Conservation (phyloP, 306 rosid species). For the Dalbergia cultrata region DNA sequence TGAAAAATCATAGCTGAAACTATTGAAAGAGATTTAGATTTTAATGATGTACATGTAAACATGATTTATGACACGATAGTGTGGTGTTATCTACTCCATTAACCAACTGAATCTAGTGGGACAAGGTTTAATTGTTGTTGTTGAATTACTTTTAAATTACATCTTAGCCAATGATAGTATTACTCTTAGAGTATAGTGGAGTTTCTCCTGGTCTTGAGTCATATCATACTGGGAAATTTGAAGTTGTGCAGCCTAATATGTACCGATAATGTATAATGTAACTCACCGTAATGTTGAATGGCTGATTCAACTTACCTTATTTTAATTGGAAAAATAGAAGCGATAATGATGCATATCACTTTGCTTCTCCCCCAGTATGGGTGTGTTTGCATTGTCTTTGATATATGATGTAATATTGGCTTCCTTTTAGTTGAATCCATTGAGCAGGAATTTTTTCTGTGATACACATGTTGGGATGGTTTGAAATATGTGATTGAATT, state of each 20-base stretch:
- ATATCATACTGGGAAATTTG: slow-evolving; percentile 2
- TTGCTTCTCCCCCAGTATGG: slow-evolving; percentile 6
- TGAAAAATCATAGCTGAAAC: too few species aligned
- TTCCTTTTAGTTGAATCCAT: slow-evolving; percentile 3
- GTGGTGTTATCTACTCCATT: too few species aligned
- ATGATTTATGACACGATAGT: too few species aligned
- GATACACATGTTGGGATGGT: slow-evolving; percentile 30
- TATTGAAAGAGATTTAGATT: too few species aligned
- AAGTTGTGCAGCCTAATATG: slow-evolving; percentile 13
- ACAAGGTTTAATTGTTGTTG: too few species aligned
- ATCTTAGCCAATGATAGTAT: neutral
- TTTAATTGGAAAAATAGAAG: neutral
- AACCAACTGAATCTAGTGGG: too few species aligned
- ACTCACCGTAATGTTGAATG: slow-evolving; percentile 5
- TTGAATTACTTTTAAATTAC: too few species aligned
- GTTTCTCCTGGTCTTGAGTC: neutral
- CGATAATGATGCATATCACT: slow-evolving; percentile 25
- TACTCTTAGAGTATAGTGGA: neutral
- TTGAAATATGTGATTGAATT: slow-evolving; percentile 32
- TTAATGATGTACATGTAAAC: too few species aligned
- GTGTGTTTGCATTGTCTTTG: slow-evolving; percentile 18
- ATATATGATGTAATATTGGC: neutral
- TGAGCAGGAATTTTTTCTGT: neutral
- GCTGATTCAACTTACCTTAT: slow-evolving; percentile 6
- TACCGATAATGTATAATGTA: neutral